Evolutionary conservation across 768 basidiomycete species (phyloP), one percentile per base, ranked within the genome.

Genomic region (Rhizopogon rudus): DNA sequence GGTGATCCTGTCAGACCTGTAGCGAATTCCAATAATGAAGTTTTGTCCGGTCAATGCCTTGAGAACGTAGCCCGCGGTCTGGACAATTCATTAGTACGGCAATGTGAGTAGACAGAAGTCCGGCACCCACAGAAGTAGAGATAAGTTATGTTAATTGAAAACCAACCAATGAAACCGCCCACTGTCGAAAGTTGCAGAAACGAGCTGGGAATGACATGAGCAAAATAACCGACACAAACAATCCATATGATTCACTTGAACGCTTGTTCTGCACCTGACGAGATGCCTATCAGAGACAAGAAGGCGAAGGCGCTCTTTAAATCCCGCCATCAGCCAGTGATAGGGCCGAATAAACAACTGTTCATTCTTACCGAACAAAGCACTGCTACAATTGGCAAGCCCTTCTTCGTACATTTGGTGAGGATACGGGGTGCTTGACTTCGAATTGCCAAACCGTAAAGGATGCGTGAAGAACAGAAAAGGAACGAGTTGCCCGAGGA

Each of bases 11-110:
- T 17, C 41, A 9, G 12, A 59, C 58, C 65, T 87, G 85, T 28
- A 84, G 68, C 2, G 61, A 56, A 63, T 79, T 82, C 61, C 76
- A 67, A 70, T 90, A 93, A 0, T 81, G 74, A 45, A 91, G 81
- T 37, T 76, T 73, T 37, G 61, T 76, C 51, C 85, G 75, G 64
- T 87, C 80, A 56, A 82, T 77, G 3, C 87, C 88, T 67, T 93
- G 91, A 0, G 73, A 79, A 53, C 75, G 74, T 76, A 87, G 70
- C 37, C 90, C 92, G 40, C 82, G 79, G 62, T 82, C 85, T 82
- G 71, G 50, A 73, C 13, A 51, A 16, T 16, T 14, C 17, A 44
- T 44, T 46, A 49, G 44, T 35, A 31, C 13, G 39, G 20, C 31
- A 40, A 28, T 55, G 20, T 6, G 35, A 40, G 14, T 31, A 3